A percentile compares a stretch with the other conserved stretches of the same genome.
Evolutionary conservation across 1,284 basidiomycete species (phyloP).

Genomic region (Coriolopsis trogii): DNA sequence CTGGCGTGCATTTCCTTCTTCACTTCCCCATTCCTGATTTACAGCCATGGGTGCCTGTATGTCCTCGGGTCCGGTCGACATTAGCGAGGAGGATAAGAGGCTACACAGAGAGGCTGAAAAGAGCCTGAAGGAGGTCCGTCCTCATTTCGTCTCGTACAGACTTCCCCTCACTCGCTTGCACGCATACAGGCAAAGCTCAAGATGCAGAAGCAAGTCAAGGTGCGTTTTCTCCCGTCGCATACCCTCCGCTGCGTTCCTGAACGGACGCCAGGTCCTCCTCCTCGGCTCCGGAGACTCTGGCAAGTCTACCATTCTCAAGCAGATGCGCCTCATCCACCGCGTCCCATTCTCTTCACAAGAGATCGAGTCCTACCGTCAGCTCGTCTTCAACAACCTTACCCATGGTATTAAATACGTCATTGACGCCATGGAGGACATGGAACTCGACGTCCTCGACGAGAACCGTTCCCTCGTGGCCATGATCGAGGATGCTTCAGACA

Average conservation of each 20-base stretch:
- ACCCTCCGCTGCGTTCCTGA: neutral
- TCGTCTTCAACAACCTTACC: conserved; percentile 91
- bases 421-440: conserved; percentile 90
- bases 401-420: conserved; percentile 83
- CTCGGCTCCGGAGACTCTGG: conserved; percentile 94
- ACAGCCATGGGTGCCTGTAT: conserved; percentile 75
- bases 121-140: conserved; percentile 60
- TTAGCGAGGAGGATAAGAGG: conserved; percentile 64
- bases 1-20: conserved; percentile 13
- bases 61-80: conserved; percentile 57
- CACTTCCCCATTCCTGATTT: conserved; percentile 3
- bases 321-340: conserved; percentile 89
- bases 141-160: neutral
- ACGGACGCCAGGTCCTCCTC: conserved; percentile 66
- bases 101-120: conserved; percentile 70
- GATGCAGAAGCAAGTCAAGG: conserved; percentile 80
- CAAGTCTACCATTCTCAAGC: conserved; percentile 92
- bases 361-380: conserved; percentile 81
- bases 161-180: neutral
- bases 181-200: conserved; percentile 62
- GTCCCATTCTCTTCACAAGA: conserved; percentile 78
- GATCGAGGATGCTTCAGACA: conserved; percentile 69
- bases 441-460: conserved; percentile 66
- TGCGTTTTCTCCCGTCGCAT: conserved; percentile 35
- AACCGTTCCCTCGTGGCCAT: conserved; percentile 60